Evolutionary conservation across 768 basidiomycete species (phyloP).

Genomic region (Leccinum subtestaceum): DNA sequence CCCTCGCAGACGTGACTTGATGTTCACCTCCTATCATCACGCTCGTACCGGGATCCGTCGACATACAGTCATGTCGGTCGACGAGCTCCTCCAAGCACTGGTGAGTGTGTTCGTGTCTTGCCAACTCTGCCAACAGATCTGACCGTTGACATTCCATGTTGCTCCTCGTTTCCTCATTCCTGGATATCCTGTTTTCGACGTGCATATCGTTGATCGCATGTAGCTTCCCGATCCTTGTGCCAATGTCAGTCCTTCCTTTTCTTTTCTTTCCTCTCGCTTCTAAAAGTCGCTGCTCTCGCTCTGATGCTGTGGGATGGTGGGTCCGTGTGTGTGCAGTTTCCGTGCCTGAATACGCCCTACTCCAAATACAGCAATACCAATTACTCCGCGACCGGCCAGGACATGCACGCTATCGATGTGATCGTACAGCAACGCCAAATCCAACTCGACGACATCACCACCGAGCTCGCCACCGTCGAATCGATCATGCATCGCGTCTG

Average conservation of each 20-base stretch:
- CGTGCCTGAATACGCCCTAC: conserved; percentile 17
- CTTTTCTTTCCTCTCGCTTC: background rate
- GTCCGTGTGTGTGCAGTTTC: conserved; percentile 5
- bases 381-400: conserved; percentile 10
- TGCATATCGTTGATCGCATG: background rate
- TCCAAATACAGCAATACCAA: conserved; percentile 17
- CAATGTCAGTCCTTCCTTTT: conserved; percentile 8
- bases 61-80: conserved; percentile 11
- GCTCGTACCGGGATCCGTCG: conserved; percentile 1
- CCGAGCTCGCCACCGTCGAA: conserved; percentile 14
- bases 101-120: conserved; percentile 2
- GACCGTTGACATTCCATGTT: background rate
- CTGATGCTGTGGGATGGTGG: background rate
- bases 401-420: conserved; percentile 10
- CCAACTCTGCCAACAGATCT: background rate
- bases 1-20: background rate
- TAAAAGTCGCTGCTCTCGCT: background rate
- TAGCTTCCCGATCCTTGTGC: conserved; percentile 17
- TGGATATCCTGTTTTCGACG: background rate
- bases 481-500: conserved; percentile 12
- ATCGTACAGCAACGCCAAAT: conserved; percentile 15
- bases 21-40: conserved; percentile 7
- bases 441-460: conserved; percentile 14
- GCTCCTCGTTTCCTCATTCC: background rate
- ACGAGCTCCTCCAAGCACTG: conserved; percentile 11